Evolutionary conservation across 352 stramenopile genomes (phyloP).

Genomic region (Globisporangium spiculum): DNA sequence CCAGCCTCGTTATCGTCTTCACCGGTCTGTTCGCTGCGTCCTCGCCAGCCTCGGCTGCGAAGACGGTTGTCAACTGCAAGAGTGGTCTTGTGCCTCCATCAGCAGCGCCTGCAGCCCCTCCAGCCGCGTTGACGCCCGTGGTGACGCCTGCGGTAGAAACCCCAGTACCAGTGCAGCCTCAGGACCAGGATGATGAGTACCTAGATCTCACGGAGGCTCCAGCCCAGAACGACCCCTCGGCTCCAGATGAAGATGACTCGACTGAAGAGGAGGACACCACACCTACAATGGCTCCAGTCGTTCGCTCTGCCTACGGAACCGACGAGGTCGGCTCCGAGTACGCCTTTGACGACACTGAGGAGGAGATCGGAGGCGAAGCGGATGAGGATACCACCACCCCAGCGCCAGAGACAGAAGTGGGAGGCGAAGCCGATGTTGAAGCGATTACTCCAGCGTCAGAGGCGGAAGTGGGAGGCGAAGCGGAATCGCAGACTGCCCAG

Average conservation of each 20-base stretch:
- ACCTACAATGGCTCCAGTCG: not conserved
- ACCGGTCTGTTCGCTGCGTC: not conserved
- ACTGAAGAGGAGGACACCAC: not conserved
- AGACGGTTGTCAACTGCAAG: not conserved
- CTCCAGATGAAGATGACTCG: conserved; percentile 1
- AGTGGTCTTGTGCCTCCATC: not conserved
- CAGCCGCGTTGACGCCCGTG: not conserved
- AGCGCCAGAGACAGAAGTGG: not conserved
- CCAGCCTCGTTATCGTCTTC: not conserved
- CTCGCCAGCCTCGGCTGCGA: not conserved
- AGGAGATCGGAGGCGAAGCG: not conserved
- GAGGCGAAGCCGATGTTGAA: not conserved
- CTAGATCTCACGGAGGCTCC: not conserved
- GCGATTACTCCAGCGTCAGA: not conserved
- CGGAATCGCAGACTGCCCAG: not conserved
- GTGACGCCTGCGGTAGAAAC: not conserved
- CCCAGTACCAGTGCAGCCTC: not conserved
- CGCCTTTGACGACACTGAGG: not conserved
- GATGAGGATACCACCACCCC: not conserved
- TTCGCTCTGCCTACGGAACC: not conserved
- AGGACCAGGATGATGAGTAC: not conserved
- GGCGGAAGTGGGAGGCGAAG: not conserved
- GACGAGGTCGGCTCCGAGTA: not conserved
- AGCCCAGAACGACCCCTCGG: not conserved
- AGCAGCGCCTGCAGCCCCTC: not conserved